Percentiles rank a stretch among this genome's conserved stretches.
These are phyloP conservation scores for Podaxis mareebaensis DNA, from an alignment of 768 basidiomycete species.

Conservation along the genomic window DNA sequence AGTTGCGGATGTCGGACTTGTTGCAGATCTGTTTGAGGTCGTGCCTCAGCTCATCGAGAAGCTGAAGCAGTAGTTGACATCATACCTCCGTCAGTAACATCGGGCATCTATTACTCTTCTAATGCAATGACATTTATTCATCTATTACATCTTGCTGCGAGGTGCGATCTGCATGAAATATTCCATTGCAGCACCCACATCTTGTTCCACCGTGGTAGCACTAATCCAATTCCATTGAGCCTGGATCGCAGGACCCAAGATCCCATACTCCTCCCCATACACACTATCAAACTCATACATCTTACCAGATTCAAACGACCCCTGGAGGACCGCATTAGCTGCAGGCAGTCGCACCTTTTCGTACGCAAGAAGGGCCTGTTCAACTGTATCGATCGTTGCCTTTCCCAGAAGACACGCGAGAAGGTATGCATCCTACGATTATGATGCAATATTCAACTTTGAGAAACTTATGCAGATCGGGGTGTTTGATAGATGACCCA, in stretches of 20 bases:
- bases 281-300: slow-evolving; percentile 40
- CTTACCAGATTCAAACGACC: slow-evolving; percentile 34
- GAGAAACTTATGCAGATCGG: slow-evolving; percentile 14
- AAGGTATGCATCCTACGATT: slow-evolving; percentile 30
- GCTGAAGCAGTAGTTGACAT: slow-evolving; percentile 50
- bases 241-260: slow-evolving; percentile 40
- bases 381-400: slow-evolving; percentile 1
- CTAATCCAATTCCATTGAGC: slow-evolving; percentile 45
- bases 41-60: slow-evolving; percentile 92
- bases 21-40: slow-evolving; percentile 89
- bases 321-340: slow-evolving; percentile 33
- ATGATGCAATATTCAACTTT: slow-evolving; percentile 20
- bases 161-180: slow-evolving; percentile 10
- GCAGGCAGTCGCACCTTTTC: slow-evolving; percentile 34
- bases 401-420: slow-evolving; percentile 5
- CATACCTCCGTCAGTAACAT: slow-evolving; percentile 5
- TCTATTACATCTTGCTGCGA: slow-evolving; percentile 6
- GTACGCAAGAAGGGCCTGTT: slow-evolving; percentile 3
- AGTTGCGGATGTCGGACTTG: slow-evolving; percentile 93
- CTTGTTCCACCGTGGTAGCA: slow-evolving; percentile 33
- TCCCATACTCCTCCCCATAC: slow-evolving; percentile 35
- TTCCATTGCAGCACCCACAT: slow-evolving; percentile 22
- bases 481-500: slow-evolving; percentile 16
- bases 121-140: slow-evolving; percentile 6
- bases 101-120: neutral